A percentile compares a stretch with the other conserved stretches of the same genome.
phyloP scores from a whole-genome alignment of 164 flowering plant genomes.

The Magnolia sinica region DNA sequence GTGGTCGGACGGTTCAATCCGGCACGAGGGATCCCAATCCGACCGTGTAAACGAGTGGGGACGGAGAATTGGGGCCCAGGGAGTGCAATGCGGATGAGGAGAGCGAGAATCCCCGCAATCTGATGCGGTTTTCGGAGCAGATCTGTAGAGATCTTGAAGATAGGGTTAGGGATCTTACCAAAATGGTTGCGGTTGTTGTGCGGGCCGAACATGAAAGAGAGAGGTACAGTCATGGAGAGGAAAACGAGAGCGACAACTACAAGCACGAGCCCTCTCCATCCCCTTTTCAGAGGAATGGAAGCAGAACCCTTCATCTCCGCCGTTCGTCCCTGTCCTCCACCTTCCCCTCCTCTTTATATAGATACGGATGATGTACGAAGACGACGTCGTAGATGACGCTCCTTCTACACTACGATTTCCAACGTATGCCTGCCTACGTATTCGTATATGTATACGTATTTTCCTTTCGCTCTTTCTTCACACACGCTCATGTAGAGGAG shows the following conservation, averaged over 20 bases:
- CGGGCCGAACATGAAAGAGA: conserved; percentile 72
- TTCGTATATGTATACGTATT: not conserved
- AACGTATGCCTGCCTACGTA: not conserved
- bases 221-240: conserved; percentile 90
- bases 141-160: not conserved
- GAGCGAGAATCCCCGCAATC: not conserved
- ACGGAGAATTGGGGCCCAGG: not conserved
- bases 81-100: not conserved
- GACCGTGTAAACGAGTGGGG: not conserved
- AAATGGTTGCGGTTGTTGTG: conserved; percentile 26
- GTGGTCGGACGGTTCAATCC: not conserved
- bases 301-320: conserved; percentile 47
- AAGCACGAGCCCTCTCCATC: conserved; percentile 71
- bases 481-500: not conserved
- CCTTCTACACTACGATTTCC: not conserved
- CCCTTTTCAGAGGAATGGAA: conserved; percentile 49
- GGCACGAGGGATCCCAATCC: not conserved
- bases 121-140: not conserved
- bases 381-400: not conserved
- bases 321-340: conserved; percentile 9
- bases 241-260: conserved; percentile 73
- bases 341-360: conserved; percentile 11
- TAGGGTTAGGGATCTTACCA: conserved; percentile 10
- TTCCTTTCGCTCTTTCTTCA: conserved; percentile 1
- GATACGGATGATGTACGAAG: not conserved